Conservation (phyloP, 176 grass and related monocot genomes). For the Rhipidocladum racemiflorum region DNA sequence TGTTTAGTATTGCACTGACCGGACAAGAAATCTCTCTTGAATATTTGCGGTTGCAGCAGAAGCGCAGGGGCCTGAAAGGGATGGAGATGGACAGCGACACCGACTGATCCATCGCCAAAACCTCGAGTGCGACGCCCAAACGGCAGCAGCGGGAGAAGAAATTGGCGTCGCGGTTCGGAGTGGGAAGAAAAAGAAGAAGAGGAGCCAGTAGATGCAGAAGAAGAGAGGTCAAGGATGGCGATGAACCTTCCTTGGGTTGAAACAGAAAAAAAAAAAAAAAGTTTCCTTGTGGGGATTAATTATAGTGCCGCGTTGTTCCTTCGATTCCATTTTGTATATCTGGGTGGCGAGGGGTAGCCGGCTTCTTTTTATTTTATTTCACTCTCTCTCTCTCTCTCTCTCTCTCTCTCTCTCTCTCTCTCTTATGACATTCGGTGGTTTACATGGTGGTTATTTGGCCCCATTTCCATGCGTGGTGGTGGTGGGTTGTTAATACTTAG, state of each 20-base stretch:
- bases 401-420: background rate
- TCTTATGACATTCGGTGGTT: slow-evolving; percentile 4
- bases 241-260: background rate
- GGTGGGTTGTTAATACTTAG: slow-evolving; percentile 37
- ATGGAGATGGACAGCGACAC: slow-evolving; percentile 76
- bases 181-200: background rate
- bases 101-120: slow-evolving; percentile 19
- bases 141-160: background rate
- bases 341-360: slow-evolving; percentile 1
- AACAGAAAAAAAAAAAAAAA: background rate
- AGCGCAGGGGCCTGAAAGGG: slow-evolving; percentile 56
- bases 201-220: background rate
- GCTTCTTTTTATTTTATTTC: background rate
- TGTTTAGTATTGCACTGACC: background rate
- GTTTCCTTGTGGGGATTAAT: background rate
- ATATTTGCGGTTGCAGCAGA: slow-evolving; percentile 31
- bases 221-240: background rate
- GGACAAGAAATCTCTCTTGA: background rate
- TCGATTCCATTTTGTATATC: slow-evolving; percentile 46
- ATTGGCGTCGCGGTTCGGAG: background rate
- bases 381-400: background rate
- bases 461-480: background rate
- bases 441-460: background rate
- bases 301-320: slow-evolving; percentile 8
- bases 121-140: background rate